Base-by-base conservation (phyloP, 163 green algal genomes). In the Trebouxiophyceae sp. region DNA sequence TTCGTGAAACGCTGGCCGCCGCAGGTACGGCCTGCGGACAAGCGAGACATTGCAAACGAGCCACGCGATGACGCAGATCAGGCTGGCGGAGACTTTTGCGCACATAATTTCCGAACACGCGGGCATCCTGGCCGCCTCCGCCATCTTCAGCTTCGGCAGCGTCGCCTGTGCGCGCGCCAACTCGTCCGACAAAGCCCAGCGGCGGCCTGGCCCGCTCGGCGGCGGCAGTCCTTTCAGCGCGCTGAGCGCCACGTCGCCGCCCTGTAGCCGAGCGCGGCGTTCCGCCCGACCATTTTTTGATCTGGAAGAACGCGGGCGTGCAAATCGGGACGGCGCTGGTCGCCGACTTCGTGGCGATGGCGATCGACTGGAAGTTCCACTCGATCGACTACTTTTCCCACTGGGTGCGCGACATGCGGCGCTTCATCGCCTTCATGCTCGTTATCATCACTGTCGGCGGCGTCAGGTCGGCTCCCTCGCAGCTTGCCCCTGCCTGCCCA, bases 71-170 rank as follows among this genome's bases (percentile, higher is more conserved):
- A 69, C 73, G 24, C 70, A 79, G 44, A 60, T 69, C 27, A 61
- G 60, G 8, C 44, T 75, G 33, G 57, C 62, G 0, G 62, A 72
- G 46, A 5, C 71, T 0, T 62, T 77, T 26, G 66, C 71, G 2
- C 32, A 23, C 5, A 67, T 45, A 22, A 57, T 76, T 5, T 62
- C 68, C 23, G 77, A 84, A 33, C 54, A 70, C 28, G 66, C 56
- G 29, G 66, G 61, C 71, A 82, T 84, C 28, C 29, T 84, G n/a
- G 60, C 60, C 29, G 74, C 74, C 57, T 77, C 70, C 2, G 60
- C 74, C 19, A 56, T 84, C 7, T 56, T 82, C 27, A 72, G 60
- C 66, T 69, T 84, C 56, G 77, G 74, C n/a, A 29, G 58, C 16
- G 58, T 84, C 23, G 33, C 65, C 54, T 56, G n/a, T n/a, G n/a